A percentile compares a stretch with the other conserved stretches of the same genome.
Evolutionary conservation across 805 yeast species (phyloP).

Genomic region (Ogataea salicorniae): DNA sequence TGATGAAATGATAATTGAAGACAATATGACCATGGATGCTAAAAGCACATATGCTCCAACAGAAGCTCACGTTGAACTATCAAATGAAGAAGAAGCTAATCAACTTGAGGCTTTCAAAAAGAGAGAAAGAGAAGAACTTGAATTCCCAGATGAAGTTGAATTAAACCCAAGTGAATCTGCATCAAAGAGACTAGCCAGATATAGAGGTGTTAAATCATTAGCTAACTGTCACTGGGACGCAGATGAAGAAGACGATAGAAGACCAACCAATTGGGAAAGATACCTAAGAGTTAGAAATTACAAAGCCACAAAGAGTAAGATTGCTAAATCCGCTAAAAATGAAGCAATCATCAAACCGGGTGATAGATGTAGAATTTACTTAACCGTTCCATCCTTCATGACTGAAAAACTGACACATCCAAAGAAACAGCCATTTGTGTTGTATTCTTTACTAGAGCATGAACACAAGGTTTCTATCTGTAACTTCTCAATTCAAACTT

Average conservation of each 20-base stretch:
- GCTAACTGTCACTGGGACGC: slow-evolving; percentile 82
- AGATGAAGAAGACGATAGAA: slow-evolving; percentile 69
- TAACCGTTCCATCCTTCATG: slow-evolving; percentile 51
- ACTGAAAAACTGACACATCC: slow-evolving; percentile 42
- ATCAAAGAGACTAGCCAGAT: slow-evolving; percentile 65
- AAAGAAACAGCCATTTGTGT: slow-evolving; percentile 45
- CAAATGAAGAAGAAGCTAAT: slow-evolving; percentile 77
- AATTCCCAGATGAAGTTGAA: slow-evolving; percentile 95
- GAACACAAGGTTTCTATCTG: slow-evolving; percentile 84
- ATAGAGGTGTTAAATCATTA: slow-evolving; percentile 83
- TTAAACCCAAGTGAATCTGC: slow-evolving; percentile 72
- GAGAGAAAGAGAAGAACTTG: slow-evolving; percentile 75
- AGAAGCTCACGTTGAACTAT: slow-evolving; percentile 66
- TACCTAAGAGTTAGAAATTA: slow-evolving; percentile 70
- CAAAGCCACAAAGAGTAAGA: slow-evolving; percentile 66
- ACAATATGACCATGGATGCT: slow-evolving; percentile 2
- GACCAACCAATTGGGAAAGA: slow-evolving; percentile 73
- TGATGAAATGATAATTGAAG: slow-evolving; percentile 42
- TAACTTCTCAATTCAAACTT: slow-evolving; percentile 74
- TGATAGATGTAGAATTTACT: slow-evolving; percentile 50
- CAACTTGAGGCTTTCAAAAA: slow-evolving; percentile 67
- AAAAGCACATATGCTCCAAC: slow-evolving; percentile 22
- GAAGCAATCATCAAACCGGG: slow-evolving; percentile 57
- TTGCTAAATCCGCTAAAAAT: slow-evolving; percentile 52
- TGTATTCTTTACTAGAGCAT: slow-evolving; percentile 74